Percentiles rank a stretch among this genome's conserved stretches.
phyloP scores from a whole-genome alignment of 2,329 filamentous ascomycete genomes.

The Pseudogymnoascus verrucosus region DNA sequence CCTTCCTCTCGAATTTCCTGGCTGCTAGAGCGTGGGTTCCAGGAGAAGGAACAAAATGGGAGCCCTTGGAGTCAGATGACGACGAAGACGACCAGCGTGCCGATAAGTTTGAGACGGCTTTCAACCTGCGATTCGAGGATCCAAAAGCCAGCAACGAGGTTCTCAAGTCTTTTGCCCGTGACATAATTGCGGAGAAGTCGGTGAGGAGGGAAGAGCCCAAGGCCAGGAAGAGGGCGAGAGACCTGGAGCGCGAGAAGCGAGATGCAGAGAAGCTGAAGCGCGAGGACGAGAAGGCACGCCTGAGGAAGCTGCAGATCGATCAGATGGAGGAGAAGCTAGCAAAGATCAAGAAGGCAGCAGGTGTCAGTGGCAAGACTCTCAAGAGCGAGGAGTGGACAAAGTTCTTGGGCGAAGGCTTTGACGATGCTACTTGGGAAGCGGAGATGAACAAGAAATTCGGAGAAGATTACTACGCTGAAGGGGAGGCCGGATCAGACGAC shows the following conservation, averaged over 20 bases:
- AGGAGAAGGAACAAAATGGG: conserved; percentile 55
- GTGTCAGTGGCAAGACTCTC: conserved; percentile 57
- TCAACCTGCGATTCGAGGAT: conserved; percentile 94
- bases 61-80: conserved; percentile 88
- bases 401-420: conserved; percentile 81
- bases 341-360: conserved; percentile 84
- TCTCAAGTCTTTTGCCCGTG: conserved; percentile 81
- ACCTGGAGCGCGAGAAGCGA: conserved; percentile 67
- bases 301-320: conserved; percentile 83
- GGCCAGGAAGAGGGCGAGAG: conserved; percentile 67
- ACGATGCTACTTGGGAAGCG: conserved; percentile 80
- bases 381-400: conserved; percentile 75
- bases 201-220: conserved; percentile 78
- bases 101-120: conserved; percentile 84
- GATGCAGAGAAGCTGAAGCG: conserved; percentile 70
- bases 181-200: conserved; percentile 71
- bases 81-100: conserved; percentile 62
- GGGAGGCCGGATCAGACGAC: conserved; percentile 55
- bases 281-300: conserved; percentile 71
- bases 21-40: conserved; percentile 84
- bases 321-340: conserved; percentile 80
- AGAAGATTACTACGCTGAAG: conserved; percentile 78
- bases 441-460: conserved; percentile 87
- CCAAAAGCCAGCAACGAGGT: conserved; percentile 81
- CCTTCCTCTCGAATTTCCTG: conserved; percentile 92